Conservation (phyloP, 2,329 filamentous ascomycete genomes). For the Aspergillus awamori region DNA sequence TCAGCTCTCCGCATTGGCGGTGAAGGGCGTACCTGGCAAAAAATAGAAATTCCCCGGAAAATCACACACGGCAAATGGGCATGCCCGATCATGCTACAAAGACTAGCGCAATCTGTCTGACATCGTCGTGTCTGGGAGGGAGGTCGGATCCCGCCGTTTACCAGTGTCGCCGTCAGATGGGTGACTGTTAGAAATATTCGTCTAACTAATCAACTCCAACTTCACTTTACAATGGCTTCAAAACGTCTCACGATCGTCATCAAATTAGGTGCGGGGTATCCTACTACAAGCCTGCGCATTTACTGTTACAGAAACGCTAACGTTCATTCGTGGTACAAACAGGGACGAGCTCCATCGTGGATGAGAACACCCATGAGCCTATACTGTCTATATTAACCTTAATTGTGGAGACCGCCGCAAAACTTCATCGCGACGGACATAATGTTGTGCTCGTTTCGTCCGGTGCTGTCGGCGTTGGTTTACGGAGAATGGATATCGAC, state of each 20-base stretch:
- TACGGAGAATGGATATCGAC: slow-evolving; percentile 85
- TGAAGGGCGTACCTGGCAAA: slow-evolving; percentile 29
- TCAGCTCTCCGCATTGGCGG: slow-evolving; percentile 35
- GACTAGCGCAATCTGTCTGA: not conserved
- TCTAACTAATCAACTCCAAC: not conserved
- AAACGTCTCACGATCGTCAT: slow-evolving; percentile 42
- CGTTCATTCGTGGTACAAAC: slow-evolving; percentile 19
- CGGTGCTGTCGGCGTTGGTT: slow-evolving; percentile 90
- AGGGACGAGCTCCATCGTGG: slow-evolving; percentile 99
- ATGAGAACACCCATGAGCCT: slow-evolving; percentile 92
- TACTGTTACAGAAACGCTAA: slow-evolving; percentile 19
- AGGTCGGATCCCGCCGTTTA: not conserved
- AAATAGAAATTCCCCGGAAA: slow-evolving; percentile 17
- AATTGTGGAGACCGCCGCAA: slow-evolving; percentile 92
- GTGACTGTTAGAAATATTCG: not conserved
- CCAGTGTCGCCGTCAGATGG: not conserved
- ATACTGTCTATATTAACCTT: slow-evolving; percentile 85
- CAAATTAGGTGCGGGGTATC: slow-evolving; percentile 42
- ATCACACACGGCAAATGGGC: not conserved
- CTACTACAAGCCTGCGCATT: slow-evolving; percentile 13
- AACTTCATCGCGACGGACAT: slow-evolving; percentile 86
- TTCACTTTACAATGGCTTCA: slow-evolving; percentile 26
- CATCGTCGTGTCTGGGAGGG: not conserved
- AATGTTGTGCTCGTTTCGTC: slow-evolving; percentile 95
- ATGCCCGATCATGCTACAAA: not conserved